Base-by-base conservation (phyloP, 202 grass and related monocot genomes). In the Eragrostis tef region DNA sequence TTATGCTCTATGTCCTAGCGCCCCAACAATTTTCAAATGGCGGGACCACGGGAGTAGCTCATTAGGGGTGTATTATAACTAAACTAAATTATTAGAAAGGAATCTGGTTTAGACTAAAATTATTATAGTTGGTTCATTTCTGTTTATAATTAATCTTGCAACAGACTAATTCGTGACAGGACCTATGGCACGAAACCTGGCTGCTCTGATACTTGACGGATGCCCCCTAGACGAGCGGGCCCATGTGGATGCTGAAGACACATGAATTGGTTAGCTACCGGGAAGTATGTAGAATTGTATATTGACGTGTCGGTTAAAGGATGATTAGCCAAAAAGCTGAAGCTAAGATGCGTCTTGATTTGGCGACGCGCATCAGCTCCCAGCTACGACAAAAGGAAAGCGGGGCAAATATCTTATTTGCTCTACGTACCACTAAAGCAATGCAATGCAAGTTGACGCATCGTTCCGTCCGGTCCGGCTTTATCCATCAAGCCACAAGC, bases 231-330 rank as follows among this genome's bases (percentile, higher is more conserved):
- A 11, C 9, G 25, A 58, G 2, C 16, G 72, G 36, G 0, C 1
- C 72, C n/a, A 11, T 5, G 14, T 44, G 54, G 36, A 24, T 70
- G 78, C 61, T 53, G 61, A 71, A 5, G 19, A 54, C 20, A 52
- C 47, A 49, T 14, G 47, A 11, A 49, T 15, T 39, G 34, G 13
- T 49, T 0, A 49, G 13, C 12, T 49, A 15, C 47, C 3, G 16
- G 14, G 14, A 52, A 17, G 14, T 10, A 61, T 1, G 75, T 78
- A 64, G 58, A 51, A 49, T 70, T 84, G 25, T 70, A 29, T 51
- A 42, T 21, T 42, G 65, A 85, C 83, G 83, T 64, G 83, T 78
- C 83, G 74, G 83, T 27, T 44, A 71, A 78, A 71, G 65, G 74
- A 63, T 22, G 15, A 64, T 26, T 14, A 64, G 36, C 62, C n/a